Percentiles rank a stretch among this genome's conserved stretches.
These are phyloP conservation scores for Saururus chinensis DNA, from an alignment of 164 flowering plant species.

Conservation along the genomic window DNA sequence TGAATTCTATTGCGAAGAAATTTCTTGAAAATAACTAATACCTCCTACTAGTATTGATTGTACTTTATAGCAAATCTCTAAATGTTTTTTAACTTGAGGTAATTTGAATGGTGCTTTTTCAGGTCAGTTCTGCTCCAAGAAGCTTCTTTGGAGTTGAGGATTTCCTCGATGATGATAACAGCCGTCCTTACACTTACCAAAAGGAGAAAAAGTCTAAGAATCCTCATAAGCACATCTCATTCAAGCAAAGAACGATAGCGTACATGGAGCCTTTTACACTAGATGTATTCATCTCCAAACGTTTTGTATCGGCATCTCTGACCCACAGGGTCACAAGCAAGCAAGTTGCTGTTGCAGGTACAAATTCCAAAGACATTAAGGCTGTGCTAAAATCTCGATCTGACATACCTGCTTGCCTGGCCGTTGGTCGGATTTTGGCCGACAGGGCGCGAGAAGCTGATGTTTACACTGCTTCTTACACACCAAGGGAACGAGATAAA, in stretches of 20 bases:
- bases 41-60: neutral
- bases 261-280: constrained; percentile 92
- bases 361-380: constrained; percentile 91
- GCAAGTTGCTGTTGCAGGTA: constrained; percentile 95
- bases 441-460: constrained; percentile 89
- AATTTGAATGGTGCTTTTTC: constrained; percentile 2
- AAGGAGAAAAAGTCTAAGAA: constrained; percentile 87
- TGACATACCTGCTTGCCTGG: constrained; percentile 87
- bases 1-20: neutral
- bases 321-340: constrained; percentile 85
- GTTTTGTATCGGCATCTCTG: constrained; percentile 85
- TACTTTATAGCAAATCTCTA: neutral
- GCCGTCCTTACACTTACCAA: constrained; percentile 83
- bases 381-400: constrained; percentile 70
- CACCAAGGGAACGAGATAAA: constrained; percentile 87
- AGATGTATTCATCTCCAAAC: constrained; percentile 86
- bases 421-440: constrained; percentile 64
- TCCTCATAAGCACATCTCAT: constrained; percentile 73
- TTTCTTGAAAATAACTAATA: neutral
- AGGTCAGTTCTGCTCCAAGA: constrained; percentile 55
- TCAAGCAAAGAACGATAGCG: constrained; percentile 76
- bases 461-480: constrained; percentile 78
- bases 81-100: neutral
- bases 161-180: constrained; percentile 74
- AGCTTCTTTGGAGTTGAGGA: constrained; percentile 97